Evolutionary conservation across 2,329 filamentous ascomycete genomes (phyloP).

Genomic region (Gnomoniopsis sp.): DNA sequence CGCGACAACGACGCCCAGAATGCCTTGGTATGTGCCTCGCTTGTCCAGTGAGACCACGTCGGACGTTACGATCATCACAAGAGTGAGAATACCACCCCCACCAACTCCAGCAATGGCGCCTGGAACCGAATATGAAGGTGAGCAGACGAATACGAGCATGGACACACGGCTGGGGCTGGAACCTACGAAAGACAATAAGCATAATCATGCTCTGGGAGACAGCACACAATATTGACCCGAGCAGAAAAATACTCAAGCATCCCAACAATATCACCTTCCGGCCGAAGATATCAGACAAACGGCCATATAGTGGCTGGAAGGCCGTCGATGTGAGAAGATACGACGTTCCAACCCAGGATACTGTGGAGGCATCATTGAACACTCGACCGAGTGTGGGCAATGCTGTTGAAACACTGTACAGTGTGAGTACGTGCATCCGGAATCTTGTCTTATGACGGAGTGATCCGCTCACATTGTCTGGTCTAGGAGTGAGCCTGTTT

Average conservation of each 20-base stretch:
- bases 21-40: slow-evolving; percentile 18
- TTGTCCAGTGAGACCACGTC: slow-evolving; percentile 19
- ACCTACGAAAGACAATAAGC: slow-evolving; percentile 18
- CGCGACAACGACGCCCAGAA: slow-evolving; percentile 17
- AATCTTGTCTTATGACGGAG: neutral
- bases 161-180: neutral
- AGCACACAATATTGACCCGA: slow-evolving; percentile 18
- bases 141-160: neutral
- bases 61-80: slow-evolving; percentile 13
- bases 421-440: neutral
- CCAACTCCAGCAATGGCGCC: slow-evolving; percentile 16
- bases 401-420: slow-evolving; percentile 1
- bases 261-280: slow-evolving; percentile 33
- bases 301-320: slow-evolving; percentile 61
- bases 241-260: slow-evolving; percentile 14
- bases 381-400: slow-evolving; percentile 2
- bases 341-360: slow-evolving; percentile 48
- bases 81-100: slow-evolving; percentile 18
- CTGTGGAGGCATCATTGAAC: slow-evolving; percentile 21
- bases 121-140: neutral
- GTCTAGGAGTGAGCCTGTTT: neutral
- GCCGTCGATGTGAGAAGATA: slow-evolving; percentile 53
- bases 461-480: neutral
- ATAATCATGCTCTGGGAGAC: slow-evolving; percentile 15
- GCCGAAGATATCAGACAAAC: slow-evolving; percentile 57